These are phyloP conservation scores for Penicillium olsonii DNA, from an alignment of 2,329 filamentous ascomycete species.

Conservation along the genomic window DNA sequence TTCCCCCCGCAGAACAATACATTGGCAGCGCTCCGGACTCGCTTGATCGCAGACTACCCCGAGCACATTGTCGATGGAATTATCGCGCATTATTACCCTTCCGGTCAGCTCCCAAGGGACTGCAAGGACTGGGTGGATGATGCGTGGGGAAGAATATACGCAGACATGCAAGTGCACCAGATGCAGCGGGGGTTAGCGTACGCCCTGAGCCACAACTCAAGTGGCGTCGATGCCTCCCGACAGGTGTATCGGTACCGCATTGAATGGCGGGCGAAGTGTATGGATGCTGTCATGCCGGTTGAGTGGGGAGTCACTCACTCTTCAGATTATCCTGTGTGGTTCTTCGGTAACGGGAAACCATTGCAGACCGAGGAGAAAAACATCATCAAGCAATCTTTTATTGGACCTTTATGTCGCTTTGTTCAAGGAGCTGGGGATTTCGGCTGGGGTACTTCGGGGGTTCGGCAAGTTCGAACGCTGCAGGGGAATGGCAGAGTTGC, in stretches of 20 bases:
- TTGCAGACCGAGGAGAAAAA: constrained; percentile 49
- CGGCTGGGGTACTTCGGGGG: constrained; percentile 29
- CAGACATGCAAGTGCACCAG: constrained; percentile 58
- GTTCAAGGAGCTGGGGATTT: constrained; percentile 25
- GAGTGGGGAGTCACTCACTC: constrained; percentile 58
- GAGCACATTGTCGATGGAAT: constrained; percentile 45
- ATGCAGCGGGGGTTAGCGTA: constrained; percentile 55
- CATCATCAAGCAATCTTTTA: constrained; percentile 34
- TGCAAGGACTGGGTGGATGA: constrained; percentile 50
- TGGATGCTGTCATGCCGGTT: constrained; percentile 44
- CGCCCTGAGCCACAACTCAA: constrained; percentile 40
- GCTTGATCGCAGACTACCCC: constrained; percentile 58
- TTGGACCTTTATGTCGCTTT: constrained; percentile 33
- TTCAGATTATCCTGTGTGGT: constrained; percentile 58
- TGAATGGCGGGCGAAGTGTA: constrained; percentile 54
- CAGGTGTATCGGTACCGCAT: constrained; percentile 57
- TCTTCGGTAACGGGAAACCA: constrained; percentile 52
- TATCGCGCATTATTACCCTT: constrained; percentile 48
- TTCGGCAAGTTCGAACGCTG: constrained; percentile 47
- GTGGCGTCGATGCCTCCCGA: constrained; percentile 42
- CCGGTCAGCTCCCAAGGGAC: constrained; percentile 38
- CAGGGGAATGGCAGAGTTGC: constrained; percentile 49
- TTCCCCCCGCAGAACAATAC: constrained; percentile 47
- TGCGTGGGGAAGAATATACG: constrained; percentile 57
- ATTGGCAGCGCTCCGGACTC: constrained; percentile 44